phyloP scores from a whole-genome alignment of 129 eudicot species.

The Chrysanthemum seticuspe region DNA sequence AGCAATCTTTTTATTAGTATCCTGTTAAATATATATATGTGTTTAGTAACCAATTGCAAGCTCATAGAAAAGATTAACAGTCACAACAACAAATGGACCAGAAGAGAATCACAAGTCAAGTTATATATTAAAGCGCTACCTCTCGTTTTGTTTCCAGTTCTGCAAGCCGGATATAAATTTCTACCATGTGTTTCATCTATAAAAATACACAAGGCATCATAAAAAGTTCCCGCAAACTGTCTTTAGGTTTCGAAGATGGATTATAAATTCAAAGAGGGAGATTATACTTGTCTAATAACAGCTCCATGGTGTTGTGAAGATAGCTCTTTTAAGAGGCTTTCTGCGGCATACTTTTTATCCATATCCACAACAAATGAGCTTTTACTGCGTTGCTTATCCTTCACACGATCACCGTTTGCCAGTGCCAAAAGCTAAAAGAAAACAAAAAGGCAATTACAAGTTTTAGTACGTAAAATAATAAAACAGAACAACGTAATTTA shows the following conservation, averaged over 20 bases:
- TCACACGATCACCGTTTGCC: slow-evolving; percentile 96
- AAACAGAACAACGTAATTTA: slow-evolving; percentile 21
- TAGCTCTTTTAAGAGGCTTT: slow-evolving; percentile 77
- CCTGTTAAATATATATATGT: slow-evolving; percentile 44
- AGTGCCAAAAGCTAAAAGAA: slow-evolving; percentile 77
- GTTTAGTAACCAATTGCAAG: slow-evolving; percentile 21
- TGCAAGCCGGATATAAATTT: slow-evolving; percentile 92
- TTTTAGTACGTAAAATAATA: slow-evolving; percentile 4
- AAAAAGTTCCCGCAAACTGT: background rate
- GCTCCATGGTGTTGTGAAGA: slow-evolving; percentile 70
- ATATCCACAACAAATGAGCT: slow-evolving; percentile 94
- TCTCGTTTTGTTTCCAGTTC: slow-evolving; percentile 93
- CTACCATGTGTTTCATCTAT: slow-evolving; percentile 96
- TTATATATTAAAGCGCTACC: slow-evolving; percentile 38
- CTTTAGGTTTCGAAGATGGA: background rate
- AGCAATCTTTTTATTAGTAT: slow-evolving; percentile 72
- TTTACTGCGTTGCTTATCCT: slow-evolving; percentile 95
- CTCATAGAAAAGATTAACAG: slow-evolving; percentile 8
- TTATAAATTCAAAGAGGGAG: background rate
- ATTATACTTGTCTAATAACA: slow-evolving; percentile 70
- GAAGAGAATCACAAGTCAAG: background rate
- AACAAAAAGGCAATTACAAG: background rate
- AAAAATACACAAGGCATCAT: slow-evolving; percentile 20
- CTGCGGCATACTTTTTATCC: slow-evolving; percentile 96
- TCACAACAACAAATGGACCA: slow-evolving; percentile 2